Evolutionary conservation across 2,329 filamentous ascomycete species (phyloP).

Genomic region (Exophiala dermatitidis): DNA sequence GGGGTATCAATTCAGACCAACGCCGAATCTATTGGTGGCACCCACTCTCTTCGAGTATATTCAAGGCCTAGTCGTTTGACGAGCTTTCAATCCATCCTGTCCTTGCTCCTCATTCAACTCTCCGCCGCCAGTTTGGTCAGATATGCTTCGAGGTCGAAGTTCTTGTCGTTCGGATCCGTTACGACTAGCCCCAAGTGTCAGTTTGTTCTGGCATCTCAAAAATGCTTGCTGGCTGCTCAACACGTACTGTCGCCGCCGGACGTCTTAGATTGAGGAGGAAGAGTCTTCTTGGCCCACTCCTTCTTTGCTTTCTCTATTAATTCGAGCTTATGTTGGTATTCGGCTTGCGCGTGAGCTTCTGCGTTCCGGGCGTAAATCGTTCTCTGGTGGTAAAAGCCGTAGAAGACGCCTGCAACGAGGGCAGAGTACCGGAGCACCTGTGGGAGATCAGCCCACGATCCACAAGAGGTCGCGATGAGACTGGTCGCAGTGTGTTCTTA

Average conservation of each 20-base stretch:
- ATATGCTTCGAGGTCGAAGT: conserved; percentile 88
- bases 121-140: conserved; percentile 41
- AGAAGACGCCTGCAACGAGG: conserved; percentile 83
- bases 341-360: conserved; percentile 62
- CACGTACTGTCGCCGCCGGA: conserved; percentile 34
- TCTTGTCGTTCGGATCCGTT: conserved; percentile 72
- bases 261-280: conserved; percentile 41
- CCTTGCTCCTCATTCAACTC: conserved; percentile 12
- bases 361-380: conserved; percentile 66
- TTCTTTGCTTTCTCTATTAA: conserved; percentile 90
- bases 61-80: neutral
- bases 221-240: neutral
- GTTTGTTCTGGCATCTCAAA: conserved; percentile 11
- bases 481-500: conserved; percentile 32
- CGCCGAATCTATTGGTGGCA: conserved; percentile 15
- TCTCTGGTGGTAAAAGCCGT: conserved; percentile 91
- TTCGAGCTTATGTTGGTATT: conserved; percentile 84
- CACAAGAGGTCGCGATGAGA: neutral
- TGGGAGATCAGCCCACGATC: conserved; percentile 14
- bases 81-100: neutral
- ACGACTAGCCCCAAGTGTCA: conserved; percentile 47
- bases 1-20: conserved; percentile 17
- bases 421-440: conserved; percentile 97
- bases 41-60: neutral
- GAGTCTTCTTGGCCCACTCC: conserved; percentile 75